phyloP scores from a whole-genome alignment of 1,139 yeast genomes.

The Hyphopichia buzzinii region DNA sequence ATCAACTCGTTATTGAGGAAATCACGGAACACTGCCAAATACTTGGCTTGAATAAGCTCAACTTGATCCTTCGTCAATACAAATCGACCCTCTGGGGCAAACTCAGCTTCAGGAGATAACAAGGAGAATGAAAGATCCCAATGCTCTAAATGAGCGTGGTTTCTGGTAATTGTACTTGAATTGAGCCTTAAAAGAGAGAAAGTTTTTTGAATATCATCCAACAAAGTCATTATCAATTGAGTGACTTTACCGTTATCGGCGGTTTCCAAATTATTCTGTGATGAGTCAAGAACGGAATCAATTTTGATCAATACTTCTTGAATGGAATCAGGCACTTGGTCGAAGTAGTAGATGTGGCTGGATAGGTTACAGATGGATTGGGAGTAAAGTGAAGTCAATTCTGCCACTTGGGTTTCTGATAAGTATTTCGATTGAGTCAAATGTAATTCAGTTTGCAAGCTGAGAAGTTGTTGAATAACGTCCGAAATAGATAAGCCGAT shows the following conservation, averaged over 20 bases:
- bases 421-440: slow-evolving; percentile 23
- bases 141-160: slow-evolving; percentile 40
- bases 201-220: slow-evolving; percentile 33
- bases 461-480: slow-evolving; percentile 61
- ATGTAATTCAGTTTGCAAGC: slow-evolving; percentile 53
- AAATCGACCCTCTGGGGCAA: slow-evolving; percentile 11
- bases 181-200: slow-evolving; percentile 29
- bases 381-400: slow-evolving; percentile 33
- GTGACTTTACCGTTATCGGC: slow-evolving; percentile 18
- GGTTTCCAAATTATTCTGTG: slow-evolving; percentile 7
- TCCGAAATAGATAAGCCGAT: slow-evolving; percentile 90
- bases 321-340: slow-evolving; percentile 76
- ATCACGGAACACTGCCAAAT: slow-evolving; percentile 31
- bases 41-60: slow-evolving; percentile 30
- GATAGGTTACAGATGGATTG: slow-evolving; percentile 62
- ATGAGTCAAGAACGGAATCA: slow-evolving; percentile 28
- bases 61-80: slow-evolving; percentile 24
- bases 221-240: slow-evolving; percentile 26
- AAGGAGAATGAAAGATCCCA: slow-evolving; percentile 43
- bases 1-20: slow-evolving; percentile 35
- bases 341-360: slow-evolving; percentile 72
- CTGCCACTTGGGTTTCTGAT: slow-evolving; percentile 19
- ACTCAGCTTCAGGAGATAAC: slow-evolving; percentile 27
- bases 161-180: slow-evolving; percentile 36
- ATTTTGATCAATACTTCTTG: slow-evolving; percentile 50